A percentile compares a stretch with the other conserved stretches of the same genome.
phyloP scores from a whole-genome alignment of 768 basidiomycete genomes.

The Gymnopilus junonius region DNA sequence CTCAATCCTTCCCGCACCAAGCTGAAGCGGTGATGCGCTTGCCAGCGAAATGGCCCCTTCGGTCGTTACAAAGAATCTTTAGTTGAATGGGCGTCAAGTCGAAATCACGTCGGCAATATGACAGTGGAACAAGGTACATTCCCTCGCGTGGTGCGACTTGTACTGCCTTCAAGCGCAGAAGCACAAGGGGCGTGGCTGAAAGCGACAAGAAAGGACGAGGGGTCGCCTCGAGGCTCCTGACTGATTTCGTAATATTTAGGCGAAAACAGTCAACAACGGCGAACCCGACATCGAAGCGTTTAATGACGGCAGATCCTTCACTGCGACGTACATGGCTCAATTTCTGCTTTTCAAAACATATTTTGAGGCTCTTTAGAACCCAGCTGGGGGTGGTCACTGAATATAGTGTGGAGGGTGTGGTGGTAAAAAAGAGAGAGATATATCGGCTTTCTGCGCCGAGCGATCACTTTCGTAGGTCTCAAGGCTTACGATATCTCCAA shows the following conservation, averaged over 20 bases:
- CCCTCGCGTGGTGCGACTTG: neutral
- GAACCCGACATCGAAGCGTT: neutral
- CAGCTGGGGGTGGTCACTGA: too few species aligned
- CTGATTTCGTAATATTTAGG: slow-evolving; percentile 9
- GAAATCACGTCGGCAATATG: neutral
- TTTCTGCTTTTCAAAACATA: neutral
- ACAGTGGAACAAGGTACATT: neutral
- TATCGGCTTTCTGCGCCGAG: too few species aligned
- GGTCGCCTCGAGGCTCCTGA: slow-evolving; percentile 4
- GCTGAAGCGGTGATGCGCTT: neutral
- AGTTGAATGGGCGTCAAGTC: neutral
- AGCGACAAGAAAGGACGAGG: neutral
- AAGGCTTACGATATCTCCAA: too few species aligned
- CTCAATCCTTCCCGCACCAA: neutral
- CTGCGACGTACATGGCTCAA: neutral
- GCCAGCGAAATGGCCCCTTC: neutral
- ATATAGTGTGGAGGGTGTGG: too few species aligned
- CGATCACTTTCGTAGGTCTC: too few species aligned
- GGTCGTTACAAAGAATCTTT: neutral
- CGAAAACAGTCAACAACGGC: neutral
- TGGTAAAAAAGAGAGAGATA: too few species aligned
- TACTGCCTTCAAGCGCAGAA: neutral
- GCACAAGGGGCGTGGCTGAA: neutral
- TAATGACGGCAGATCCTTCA: neutral
- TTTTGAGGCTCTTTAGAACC: too few species aligned